Percentiles rank a stretch among this genome's conserved stretches.
Evolutionary conservation across 768 basidiomycete species (phyloP).

Genomic region (Auriscalpium orientale): DNA sequence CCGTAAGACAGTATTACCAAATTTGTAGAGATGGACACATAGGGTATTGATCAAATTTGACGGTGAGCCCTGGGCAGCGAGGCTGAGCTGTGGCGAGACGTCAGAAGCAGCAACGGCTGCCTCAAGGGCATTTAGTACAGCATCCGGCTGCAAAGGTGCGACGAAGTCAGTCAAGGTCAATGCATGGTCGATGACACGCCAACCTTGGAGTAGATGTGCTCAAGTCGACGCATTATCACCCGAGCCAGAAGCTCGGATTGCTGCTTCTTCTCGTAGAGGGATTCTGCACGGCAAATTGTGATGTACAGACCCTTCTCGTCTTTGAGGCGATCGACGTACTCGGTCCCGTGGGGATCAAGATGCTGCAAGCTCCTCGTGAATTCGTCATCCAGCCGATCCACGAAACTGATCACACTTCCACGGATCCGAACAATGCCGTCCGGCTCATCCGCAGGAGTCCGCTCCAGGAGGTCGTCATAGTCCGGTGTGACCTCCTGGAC

Average conservation of each 20-base stretch:
- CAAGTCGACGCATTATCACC: slow-evolving; percentile 89
- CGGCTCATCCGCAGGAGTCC: slow-evolving; percentile 63
- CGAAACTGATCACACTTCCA: slow-evolving; percentile 92
- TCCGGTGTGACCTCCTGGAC: slow-evolving; percentile 85
- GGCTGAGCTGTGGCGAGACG: slow-evolving; percentile 54
- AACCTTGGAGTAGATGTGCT: slow-evolving; percentile 98
- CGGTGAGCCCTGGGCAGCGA: slow-evolving; percentile 48
- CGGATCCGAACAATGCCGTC: slow-evolving; percentile 78
- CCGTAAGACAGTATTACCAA: slow-evolving; percentile 83
- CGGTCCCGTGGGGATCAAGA: slow-evolving; percentile 97
- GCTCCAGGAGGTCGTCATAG: slow-evolving; percentile 86
- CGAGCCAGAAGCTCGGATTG: slow-evolving; percentile 76
- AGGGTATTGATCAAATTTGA: slow-evolving; percentile 80
- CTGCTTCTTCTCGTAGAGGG: slow-evolving; percentile 77
- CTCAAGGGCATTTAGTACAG: slow-evolving; percentile 88
- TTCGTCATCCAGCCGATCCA: slow-evolving; percentile 96
- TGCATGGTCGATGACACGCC: slow-evolving; percentile 1
- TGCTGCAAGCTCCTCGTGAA: slow-evolving; percentile 97
- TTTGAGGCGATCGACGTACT: slow-evolving; percentile 94
- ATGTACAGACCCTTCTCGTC: slow-evolving; percentile 93
- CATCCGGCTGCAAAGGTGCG: slow-evolving; percentile 63
- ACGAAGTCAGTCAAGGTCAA: slow-evolving; percentile 4
- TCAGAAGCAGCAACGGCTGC: slow-evolving; percentile 50
- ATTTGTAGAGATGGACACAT: slow-evolving; percentile 89
- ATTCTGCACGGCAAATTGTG: slow-evolving; percentile 88